These are phyloP conservation scores for Condylostoma magnum DNA, from an alignment of 169 alveolate genomes.

Conservation along the genomic window DNA sequence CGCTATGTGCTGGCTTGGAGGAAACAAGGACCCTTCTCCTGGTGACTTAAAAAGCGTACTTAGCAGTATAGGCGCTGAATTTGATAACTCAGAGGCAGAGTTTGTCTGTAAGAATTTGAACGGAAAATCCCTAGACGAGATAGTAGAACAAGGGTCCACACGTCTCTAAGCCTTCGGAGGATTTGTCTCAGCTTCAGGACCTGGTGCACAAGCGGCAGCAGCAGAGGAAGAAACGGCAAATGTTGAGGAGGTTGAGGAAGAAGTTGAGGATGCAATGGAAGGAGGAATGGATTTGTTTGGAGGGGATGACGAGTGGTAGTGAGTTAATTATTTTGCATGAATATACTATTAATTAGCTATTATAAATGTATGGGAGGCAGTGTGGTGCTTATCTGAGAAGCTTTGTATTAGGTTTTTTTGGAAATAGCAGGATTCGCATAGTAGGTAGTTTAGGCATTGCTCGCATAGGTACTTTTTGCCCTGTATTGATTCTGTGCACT, in stretches of 20 bases:
- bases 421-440: constrained; percentile 19
- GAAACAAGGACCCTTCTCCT: constrained; percentile 18
- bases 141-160: constrained; percentile 3
- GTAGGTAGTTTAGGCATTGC: constrained; percentile 14
- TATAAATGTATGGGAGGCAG: too few species aligned
- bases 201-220: background rate
- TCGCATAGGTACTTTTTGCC: constrained; percentile 9
- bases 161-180: constrained; percentile 15
- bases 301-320: constrained; percentile 25
- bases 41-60: background rate
- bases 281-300: constrained; percentile 33
- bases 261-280: constrained; percentile 22
- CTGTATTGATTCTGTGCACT: constrained; percentile 2
- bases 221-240: constrained; percentile 17
- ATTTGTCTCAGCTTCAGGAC: background rate
- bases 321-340: too few species aligned
- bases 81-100: background rate
- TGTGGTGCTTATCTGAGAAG: background rate
- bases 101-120: background rate
- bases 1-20: constrained; percentile 30
- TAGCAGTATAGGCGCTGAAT: constrained; percentile 4
- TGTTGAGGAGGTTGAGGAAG: constrained; percentile 19
- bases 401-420: background rate
- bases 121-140: constrained; percentile 17
- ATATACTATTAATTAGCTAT: too few species aligned